phyloP scores from a whole-genome alignment of 805 yeast species.

The Saturnispora zaruensis region DNA sequence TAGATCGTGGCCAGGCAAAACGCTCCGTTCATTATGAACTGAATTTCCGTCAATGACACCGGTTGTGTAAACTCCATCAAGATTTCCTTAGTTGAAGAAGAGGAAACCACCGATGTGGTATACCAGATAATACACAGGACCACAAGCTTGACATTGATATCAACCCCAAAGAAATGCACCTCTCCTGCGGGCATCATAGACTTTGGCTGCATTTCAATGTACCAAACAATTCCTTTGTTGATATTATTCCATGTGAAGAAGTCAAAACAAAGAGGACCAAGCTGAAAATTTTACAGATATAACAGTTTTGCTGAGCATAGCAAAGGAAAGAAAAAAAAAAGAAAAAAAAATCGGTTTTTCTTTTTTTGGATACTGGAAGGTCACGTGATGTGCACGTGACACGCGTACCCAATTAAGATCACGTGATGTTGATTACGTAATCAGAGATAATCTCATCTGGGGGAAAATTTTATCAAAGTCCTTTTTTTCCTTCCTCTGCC shows the following conservation, averaged over 20 bases:
- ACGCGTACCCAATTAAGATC: not conserved
- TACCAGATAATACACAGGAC: slow-evolving; percentile 72
- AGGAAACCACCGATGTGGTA: slow-evolving; percentile 66
- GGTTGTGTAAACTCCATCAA: slow-evolving; percentile 67
- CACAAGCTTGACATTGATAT: slow-evolving; percentile 25
- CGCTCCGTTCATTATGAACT: slow-evolving; percentile 63
- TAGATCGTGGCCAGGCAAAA: slow-evolving; percentile 39
- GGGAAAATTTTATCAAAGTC: not conserved
- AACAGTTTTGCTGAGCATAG: not conserved
- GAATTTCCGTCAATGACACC: slow-evolving; percentile 81
- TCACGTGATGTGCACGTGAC: not conserved
- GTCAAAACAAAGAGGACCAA: not conserved
- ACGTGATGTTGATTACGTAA: not conserved
- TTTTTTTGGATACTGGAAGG: no score
- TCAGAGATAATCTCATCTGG: no score
- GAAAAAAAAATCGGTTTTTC: no score
- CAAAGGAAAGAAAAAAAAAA: no score
- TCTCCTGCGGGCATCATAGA: not conserved
- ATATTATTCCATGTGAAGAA: not conserved
- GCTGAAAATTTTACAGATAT: not conserved
- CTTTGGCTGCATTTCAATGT: not conserved
- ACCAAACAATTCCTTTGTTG: not conserved
- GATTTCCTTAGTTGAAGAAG: slow-evolving; percentile 73
- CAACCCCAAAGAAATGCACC: slow-evolving; percentile 2
- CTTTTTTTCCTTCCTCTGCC: not conserved